phyloP scores from a whole-genome alignment of 768 basidiomycete species.

The Lentinula sp. region DNA sequence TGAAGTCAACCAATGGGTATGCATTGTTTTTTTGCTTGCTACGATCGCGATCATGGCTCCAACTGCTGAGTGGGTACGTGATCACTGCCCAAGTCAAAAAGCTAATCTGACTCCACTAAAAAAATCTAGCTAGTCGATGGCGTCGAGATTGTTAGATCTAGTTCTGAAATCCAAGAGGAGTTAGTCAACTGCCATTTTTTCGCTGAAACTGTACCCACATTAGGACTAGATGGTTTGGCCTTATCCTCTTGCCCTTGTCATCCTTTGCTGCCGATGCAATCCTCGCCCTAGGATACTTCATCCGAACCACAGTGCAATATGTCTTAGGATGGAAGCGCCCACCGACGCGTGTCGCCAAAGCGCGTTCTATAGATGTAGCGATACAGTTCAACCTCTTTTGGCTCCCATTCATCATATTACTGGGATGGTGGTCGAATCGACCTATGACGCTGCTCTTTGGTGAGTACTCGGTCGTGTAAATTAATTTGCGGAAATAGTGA shows the following conservation, averaged over 20 bases:
- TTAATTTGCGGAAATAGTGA: not conserved
- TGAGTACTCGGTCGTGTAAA: slow-evolving; percentile 16
- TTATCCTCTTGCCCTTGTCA: slow-evolving; percentile 64
- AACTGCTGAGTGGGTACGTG: slow-evolving; percentile 62
- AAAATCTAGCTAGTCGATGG: slow-evolving; percentile 52
- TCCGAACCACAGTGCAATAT: slow-evolving; percentile 23
- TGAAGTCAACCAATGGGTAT: slow-evolving; percentile 58
- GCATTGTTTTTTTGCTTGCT: slow-evolving; percentile 43
- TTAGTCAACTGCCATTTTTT: slow-evolving; percentile 21
- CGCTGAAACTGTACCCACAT: not conserved
- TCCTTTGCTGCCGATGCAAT: slow-evolving; percentile 70
- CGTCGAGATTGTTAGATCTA: slow-evolving; percentile 46
- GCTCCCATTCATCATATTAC: slow-evolving; percentile 66
- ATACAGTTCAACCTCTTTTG: slow-evolving; percentile 77
- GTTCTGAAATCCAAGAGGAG: slow-evolving; percentile 43
- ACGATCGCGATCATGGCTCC: slow-evolving; percentile 58
- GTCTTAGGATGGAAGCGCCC: slow-evolving; percentile 33
- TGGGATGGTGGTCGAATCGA: slow-evolving; percentile 60
- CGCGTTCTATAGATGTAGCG: slow-evolving; percentile 67
- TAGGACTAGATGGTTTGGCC: slow-evolving; percentile 59
- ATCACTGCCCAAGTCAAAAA: not conserved
- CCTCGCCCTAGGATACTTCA: slow-evolving; percentile 40
- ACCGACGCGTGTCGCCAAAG: slow-evolving; percentile 45
- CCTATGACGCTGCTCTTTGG: slow-evolving; percentile 68
- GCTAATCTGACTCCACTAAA: not conserved